Evolutionary conservation across 768 basidiomycete genomes (phyloP).

Genomic region (Leccinum subtestaceum): DNA sequence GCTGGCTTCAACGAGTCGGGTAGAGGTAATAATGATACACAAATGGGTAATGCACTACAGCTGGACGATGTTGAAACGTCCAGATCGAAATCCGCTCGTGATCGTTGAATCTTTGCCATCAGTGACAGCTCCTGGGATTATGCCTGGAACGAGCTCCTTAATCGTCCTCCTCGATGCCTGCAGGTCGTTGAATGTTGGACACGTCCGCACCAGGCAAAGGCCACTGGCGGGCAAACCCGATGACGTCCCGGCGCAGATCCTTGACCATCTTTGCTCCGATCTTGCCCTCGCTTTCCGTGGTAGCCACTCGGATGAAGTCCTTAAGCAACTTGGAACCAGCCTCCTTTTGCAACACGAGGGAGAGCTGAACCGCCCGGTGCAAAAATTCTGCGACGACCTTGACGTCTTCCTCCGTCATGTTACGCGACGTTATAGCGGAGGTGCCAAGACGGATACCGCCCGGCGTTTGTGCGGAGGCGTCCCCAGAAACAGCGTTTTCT

Average conservation of each 20-base stretch:
- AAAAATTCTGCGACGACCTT: conserved; percentile 86
- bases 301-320: conserved; percentile 88
- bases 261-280: conserved; percentile 68
- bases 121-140: conserved; percentile 3
- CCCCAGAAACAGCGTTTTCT: conserved; percentile 98
- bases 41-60: background rate
- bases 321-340: conserved; percentile 92
- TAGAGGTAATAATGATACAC: conserved; percentile 6
- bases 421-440: conserved; percentile 89
- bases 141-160: conserved; percentile 10
- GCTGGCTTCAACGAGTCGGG: background rate
- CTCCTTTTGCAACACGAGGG: conserved; percentile 87
- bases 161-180: conserved; percentile 58
- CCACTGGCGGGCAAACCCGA: conserved; percentile 79
- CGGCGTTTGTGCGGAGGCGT: conserved; percentile 91
- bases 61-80: conserved; percentile 35
- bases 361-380: conserved; percentile 91
- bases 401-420: conserved; percentile 88
- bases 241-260: conserved; percentile 77
- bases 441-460: conserved; percentile 97
- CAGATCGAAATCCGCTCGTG: conserved; percentile 30
- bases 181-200: conserved; percentile 49
- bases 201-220: conserved; percentile 86
- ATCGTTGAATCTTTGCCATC: conserved; percentile 53
- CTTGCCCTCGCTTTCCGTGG: conserved; percentile 63